Base-by-base conservation (phyloP, 805 yeast genomes). In the Candida nitratophila region DNA sequence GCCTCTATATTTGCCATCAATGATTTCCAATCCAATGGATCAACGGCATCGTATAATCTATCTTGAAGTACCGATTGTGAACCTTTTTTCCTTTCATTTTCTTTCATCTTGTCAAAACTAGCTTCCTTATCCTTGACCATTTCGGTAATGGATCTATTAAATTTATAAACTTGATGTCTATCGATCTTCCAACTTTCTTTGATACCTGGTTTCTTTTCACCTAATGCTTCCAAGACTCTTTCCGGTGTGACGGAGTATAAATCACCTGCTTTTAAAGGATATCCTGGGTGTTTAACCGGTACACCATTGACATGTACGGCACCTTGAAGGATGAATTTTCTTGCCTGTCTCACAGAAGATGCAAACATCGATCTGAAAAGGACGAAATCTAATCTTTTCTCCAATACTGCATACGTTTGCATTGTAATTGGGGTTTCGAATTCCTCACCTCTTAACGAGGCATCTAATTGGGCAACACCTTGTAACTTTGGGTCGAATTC, bases 361-460 rank as follows among this genome's bases (percentile, higher is more conserved):
- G 98, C 96, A 69, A 91, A 89, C 85, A 91, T 74, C 17, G 96
- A 73, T 65, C 99, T 81, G 69, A 87, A 93, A 11, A 91, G 56
- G 2, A 96, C 97, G 59, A 84, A 77, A 62, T 91, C 99, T 29
- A 91, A 72, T 60, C 99, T 74, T 58, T 83, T 85, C 64, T 91
- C 99, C 50, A 91, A 68, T 2, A 82, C 81, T 4, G 96, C 96
- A 64, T 71, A 91, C 1, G 96, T 86, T 67, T 93, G 98, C 57
- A 89, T 64, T 37, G 86, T 79, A 68, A 85, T 77, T 9, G 99
- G 98, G 1, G 96, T 87, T 27, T 68, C 68, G 29, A 73, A 69
- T 36, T 64, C 68, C 40, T 68, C 70, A 54, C 86, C 86, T 52
- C 77, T 77, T 52, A 82, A 69, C 2, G 90, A 81, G 9, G 91